These are phyloP conservation scores for Bryoglossum gracile DNA, from an alignment of 495 filamentous ascomycete species.

Conservation along the genomic window DNA sequence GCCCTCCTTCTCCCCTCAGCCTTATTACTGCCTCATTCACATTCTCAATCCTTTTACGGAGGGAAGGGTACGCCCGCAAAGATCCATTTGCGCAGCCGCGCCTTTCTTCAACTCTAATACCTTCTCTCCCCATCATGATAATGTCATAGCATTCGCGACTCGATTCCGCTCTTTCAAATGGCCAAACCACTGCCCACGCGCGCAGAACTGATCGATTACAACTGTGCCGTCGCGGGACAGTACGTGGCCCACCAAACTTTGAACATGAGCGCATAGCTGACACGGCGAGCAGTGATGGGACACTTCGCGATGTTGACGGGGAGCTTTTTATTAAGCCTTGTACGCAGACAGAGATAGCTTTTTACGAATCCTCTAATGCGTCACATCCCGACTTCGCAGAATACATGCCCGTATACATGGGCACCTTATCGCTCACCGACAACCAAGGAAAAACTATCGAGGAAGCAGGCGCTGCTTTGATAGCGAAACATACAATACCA, in stretches of 20 bases:
- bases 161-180: slow-evolving; percentile 20
- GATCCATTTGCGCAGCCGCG: not conserved
- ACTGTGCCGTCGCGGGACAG: slow-evolving; percentile 89
- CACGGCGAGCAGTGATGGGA: slow-evolving; percentile 65
- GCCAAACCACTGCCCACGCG: slow-evolving; percentile 34
- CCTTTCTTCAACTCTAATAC: slow-evolving; percentile 7
- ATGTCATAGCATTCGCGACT: slow-evolving; percentile 20
- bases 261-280: slow-evolving; percentile 16
- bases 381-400: slow-evolving; percentile 64
- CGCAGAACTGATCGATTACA: slow-evolving; percentile 59
- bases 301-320: slow-evolving; percentile 78
- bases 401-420: slow-evolving; percentile 80
- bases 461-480: slow-evolving; percentile 20
- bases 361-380: slow-evolving; percentile 71
- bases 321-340: slow-evolving; percentile 93
- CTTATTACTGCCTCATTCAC: slow-evolving; percentile 12
- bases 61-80: slow-evolving; percentile 8
- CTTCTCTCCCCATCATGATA: slow-evolving; percentile 25
- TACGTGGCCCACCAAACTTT: slow-evolving; percentile 43
- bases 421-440: slow-evolving; percentile 53
- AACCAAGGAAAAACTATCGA: slow-evolving; percentile 17
- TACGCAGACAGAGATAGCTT: slow-evolving; percentile 75
- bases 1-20: slow-evolving; percentile 12
- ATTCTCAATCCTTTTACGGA: slow-evolving; percentile 4
- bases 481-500: slow-evolving; percentile 16